Conservation (phyloP, 2,329 filamentous ascomycete genomes). For the Fusarium praegraminearum region DNA sequence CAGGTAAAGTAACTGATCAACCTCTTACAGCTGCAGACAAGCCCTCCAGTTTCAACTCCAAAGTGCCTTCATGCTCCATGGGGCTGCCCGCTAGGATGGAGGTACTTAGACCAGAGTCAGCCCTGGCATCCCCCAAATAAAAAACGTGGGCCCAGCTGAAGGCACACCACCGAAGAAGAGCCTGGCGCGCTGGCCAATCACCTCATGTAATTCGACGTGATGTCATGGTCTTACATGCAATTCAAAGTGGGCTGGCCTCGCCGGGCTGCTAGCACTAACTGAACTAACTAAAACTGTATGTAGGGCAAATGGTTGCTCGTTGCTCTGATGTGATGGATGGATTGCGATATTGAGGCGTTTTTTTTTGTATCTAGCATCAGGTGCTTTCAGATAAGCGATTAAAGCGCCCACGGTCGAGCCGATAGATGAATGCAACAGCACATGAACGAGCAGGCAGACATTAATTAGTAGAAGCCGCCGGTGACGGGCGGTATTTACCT, state of each 20-base stretch:
- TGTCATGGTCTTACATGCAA: conserved; percentile 39
- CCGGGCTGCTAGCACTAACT: conserved; percentile 11
- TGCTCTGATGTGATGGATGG: conserved; percentile 7
- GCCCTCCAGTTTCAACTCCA: conserved; percentile 34
- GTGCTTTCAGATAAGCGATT: conserved; percentile 36
- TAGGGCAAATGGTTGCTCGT: not conserved
- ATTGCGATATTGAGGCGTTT: conserved; percentile 17
- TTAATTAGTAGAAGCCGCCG: not conserved
- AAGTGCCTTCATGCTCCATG: conserved; percentile 16
- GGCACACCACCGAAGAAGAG: conserved; percentile 43
- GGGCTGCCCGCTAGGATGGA: not conserved
- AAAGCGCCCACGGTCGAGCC: conserved; percentile 1
- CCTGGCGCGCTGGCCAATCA: conserved; percentile 36
- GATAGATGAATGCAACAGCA: conserved; percentile 15
- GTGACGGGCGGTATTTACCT: conserved; percentile 21
- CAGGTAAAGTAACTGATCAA: conserved; percentile 20
- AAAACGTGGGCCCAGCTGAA: conserved; percentile 41
- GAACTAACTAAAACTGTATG: not conserved
- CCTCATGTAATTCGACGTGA: conserved; percentile 20
- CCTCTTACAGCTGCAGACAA: conserved; percentile 34
- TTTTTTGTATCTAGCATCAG: conserved; percentile 6
- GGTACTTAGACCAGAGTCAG: conserved; percentile 31
- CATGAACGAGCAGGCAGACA: not conserved
- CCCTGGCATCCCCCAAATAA: conserved; percentile 29
- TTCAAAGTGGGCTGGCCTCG: conserved; percentile 26